Base-by-base conservation (phyloP, 345 rosid species). In the Gossypium anomalum region DNA sequence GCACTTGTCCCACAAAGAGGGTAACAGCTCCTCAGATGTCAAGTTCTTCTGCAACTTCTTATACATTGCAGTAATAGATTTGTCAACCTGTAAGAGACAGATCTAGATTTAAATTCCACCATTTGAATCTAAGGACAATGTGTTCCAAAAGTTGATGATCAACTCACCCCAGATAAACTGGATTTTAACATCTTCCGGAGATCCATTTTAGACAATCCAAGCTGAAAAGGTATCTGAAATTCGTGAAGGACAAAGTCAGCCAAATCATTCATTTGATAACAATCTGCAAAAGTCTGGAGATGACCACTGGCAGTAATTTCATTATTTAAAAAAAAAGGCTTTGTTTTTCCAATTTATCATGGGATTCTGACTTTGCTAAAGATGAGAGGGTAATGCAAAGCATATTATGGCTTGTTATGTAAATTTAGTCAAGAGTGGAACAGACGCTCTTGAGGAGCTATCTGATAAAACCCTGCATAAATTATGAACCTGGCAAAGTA, bases 1-100 rank as follows among this genome's bases (percentile, higher is more conserved):
- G 93, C 97, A 93, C 83, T 95, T 95, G 75, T 95, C 99, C 99
- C 99, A 95, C 68, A 93, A 78, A 48, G 98, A 95, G 45, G 99
- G 98, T 61, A 95, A 80, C 72, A 93, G 83, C 78, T 95, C 98
- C 67, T 95, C 98, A 0, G 99, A 95, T 49, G 94, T 85, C 58
- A 95, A 83, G 85, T 87, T 93, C 88, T 93, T 95, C 87, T 95
- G 99, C 89, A 95, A 80, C 85, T 87, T 95, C 81, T 95, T 95
- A 67, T 91, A 93, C 99, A 95, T 95, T 19, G 91, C 87, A 57
- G 86, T 82, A 41, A 95, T 86, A 49, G 98, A 91, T 82, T 89
- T 93, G 83, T 93, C 99, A 74, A 90, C 97, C 98, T 93, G 86
- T 9, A 75, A 17, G 17, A 45, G 60, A 77, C 58, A 70, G 23